These are phyloP conservation scores for Lathyrus oleraceus DNA, from an alignment of 306 rosid species.

Conservation along the genomic window DNA sequence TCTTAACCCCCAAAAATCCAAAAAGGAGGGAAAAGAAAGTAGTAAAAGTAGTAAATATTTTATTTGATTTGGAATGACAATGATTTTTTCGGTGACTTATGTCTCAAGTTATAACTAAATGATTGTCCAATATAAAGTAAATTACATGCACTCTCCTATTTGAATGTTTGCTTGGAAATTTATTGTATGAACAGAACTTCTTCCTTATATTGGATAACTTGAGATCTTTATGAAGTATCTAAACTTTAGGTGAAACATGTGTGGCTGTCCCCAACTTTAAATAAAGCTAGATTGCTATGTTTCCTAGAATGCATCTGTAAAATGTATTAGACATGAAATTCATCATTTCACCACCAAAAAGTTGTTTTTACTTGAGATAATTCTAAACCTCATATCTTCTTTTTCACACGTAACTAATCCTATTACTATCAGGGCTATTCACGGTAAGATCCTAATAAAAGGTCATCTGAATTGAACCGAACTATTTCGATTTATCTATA, in stretches of 20 bases:
- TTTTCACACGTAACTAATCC: conserved; percentile 4
- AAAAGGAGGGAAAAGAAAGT: not conserved
- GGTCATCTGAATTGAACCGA: too few relatives aligned
- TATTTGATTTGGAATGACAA: conserved; percentile 8
- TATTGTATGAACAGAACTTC: conserved; percentile 8
- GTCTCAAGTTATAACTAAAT: conserved; percentile 18
- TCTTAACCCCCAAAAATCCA: conserved; percentile 8
- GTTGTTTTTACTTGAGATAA: conserved; percentile 18
- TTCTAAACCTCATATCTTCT: conserved; percentile 19
- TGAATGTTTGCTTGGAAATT: conserved; percentile 9
- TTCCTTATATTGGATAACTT: conserved; percentile 10
- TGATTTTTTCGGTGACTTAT: conserved; percentile 19
- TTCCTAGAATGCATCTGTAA: conserved; percentile 37
- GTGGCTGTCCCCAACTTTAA: conserved; percentile 35
- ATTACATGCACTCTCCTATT: not conserved
- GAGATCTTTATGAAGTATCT: conserved; percentile 22
- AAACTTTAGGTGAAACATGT: conserved; percentile 42
- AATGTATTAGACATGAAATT: conserved; percentile 20
- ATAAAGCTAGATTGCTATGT: conserved; percentile 40
- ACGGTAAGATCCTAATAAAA: too few relatives aligned
- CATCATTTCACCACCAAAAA: conserved; percentile 36
- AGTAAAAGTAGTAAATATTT: conserved; percentile 12
- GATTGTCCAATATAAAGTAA: conserved; percentile 5
- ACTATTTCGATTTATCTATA: too few relatives aligned
- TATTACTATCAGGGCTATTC: not conserved